Conservation (phyloP, 2,329 filamentous ascomycete genomes). For the Diaporthe citriasiana region DNA sequence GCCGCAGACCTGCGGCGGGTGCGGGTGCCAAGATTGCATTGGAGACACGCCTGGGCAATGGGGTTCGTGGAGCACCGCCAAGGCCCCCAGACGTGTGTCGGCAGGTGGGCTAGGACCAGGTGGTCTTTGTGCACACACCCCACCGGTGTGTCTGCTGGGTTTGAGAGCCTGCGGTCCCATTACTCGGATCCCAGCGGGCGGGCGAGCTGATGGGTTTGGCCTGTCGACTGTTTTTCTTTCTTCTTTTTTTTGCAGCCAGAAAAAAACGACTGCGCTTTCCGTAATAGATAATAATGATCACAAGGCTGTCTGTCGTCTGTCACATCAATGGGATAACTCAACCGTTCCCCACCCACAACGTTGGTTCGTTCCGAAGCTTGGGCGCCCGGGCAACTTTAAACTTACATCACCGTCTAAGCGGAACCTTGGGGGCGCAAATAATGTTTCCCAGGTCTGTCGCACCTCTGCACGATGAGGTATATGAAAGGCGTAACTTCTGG, state of each 20-base stretch:
- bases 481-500: not conserved
- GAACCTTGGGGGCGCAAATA: constrained; percentile 21
- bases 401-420: constrained; percentile 29
- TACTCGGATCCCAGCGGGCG: constrained; percentile 13
- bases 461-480: constrained; percentile 23
- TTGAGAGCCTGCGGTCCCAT: constrained; percentile 5
- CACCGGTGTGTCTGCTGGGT: not conserved
- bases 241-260: not conserved
- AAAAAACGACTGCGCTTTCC: not conserved
- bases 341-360: not conserved
- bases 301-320: constrained; percentile 17
- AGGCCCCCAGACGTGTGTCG: constrained; percentile 24
- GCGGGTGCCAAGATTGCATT: constrained; percentile 16
- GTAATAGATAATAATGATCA: not conserved
- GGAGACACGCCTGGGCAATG: not conserved
- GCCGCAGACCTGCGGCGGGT: not conserved
- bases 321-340: constrained; percentile 14
- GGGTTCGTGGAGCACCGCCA: constrained; percentile 24
- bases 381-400: constrained; percentile 21
- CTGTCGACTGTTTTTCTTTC: not conserved
- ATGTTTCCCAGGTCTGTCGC: constrained; percentile 18
- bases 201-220: not conserved
- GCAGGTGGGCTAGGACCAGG: constrained; percentile 2
- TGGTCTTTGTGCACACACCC: not conserved
- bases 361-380: constrained; percentile 33